Conservation (phyloP, 202 grass and related monocot species). For the Carex arenaria region DNA sequence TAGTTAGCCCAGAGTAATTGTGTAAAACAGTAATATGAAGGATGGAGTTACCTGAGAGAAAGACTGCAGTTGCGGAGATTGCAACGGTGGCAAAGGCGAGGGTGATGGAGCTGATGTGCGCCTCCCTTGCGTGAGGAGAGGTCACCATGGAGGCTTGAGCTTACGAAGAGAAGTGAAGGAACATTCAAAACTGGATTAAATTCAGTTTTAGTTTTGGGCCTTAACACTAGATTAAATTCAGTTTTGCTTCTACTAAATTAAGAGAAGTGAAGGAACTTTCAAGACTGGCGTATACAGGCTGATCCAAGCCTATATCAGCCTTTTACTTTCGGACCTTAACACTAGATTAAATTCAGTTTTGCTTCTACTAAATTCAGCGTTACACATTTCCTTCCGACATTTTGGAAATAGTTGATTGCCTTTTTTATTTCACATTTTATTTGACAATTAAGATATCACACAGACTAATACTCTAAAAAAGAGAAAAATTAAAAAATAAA, state of each 20-base stretch:
- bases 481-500: no score
- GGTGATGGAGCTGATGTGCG: slow-evolving; percentile 1
- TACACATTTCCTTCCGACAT: background rate
- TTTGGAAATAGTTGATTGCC: no score
- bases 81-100: slow-evolving; percentile 24
- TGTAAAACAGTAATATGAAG: background rate
- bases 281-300: no score
- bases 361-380: no score
- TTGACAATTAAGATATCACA: no score
- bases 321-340: background rate
- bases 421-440: no score
- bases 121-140: background rate
- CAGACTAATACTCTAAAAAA: no score
- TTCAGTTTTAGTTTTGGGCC: background rate
- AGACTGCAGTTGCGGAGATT: slow-evolving; percentile 15
- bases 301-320: no score
- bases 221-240: background rate
- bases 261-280: background rate
- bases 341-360: background rate
- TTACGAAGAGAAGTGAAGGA: background rate
- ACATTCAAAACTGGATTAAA: background rate
- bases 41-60: slow-evolving; percentile 34
- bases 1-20: background rate
- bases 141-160: slow-evolving; percentile 9
- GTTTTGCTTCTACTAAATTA: background rate